A percentile compares a stretch with the other conserved stretches of the same genome.
Conservation (phyloP, 2,329 filamentous ascomycete genomes). For the Fusarium setosum region DNA sequence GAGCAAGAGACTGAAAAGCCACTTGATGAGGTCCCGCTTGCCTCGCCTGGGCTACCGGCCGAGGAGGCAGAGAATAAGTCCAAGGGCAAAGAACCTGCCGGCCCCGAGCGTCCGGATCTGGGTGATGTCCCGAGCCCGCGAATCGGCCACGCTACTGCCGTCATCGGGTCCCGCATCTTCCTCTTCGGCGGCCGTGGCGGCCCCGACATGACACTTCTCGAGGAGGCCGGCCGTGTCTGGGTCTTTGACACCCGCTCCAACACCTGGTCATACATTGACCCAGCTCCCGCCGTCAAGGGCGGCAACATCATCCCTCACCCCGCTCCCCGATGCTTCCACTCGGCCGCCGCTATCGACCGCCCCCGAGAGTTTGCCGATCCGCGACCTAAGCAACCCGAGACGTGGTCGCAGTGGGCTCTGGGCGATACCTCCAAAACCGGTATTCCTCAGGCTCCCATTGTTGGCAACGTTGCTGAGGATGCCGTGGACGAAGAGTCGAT, state of each 20-base stretch:
- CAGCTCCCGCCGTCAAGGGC: constrained; percentile 59
- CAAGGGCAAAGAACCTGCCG: constrained; percentile 55
- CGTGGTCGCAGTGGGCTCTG: constrained; percentile 67
- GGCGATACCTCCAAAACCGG: constrained; percentile 65
- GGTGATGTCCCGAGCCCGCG: constrained; percentile 71
- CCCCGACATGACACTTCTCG: constrained; percentile 74
- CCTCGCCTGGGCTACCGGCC: constrained; percentile 35
- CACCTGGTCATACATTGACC: constrained; percentile 74
- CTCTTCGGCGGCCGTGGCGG: constrained; percentile 84
- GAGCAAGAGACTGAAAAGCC: constrained; percentile 46
- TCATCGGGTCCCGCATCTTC: constrained; percentile 78
- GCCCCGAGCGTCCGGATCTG: constrained; percentile 41
- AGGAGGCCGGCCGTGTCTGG: constrained; percentile 82
- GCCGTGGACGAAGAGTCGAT: constrained; percentile 70
- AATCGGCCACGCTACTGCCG: constrained; percentile 78
- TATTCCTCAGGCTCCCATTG: constrained; percentile 69
- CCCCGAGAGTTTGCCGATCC: constrained; percentile 61
- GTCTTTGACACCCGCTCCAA: constrained; percentile 74
- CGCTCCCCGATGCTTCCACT: constrained; percentile 77
- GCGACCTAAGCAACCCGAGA: constrained; percentile 52
- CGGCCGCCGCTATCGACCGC: constrained; percentile 66
- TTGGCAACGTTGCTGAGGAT: constrained; percentile 66
- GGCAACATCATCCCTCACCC: constrained; percentile 60
- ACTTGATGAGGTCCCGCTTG: constrained; percentile 56
- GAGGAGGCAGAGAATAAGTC: constrained; percentile 41